Evolutionary conservation across 257 asterid genomes (phyloP).

Genomic region (Nicotiana paniculata): DNA sequence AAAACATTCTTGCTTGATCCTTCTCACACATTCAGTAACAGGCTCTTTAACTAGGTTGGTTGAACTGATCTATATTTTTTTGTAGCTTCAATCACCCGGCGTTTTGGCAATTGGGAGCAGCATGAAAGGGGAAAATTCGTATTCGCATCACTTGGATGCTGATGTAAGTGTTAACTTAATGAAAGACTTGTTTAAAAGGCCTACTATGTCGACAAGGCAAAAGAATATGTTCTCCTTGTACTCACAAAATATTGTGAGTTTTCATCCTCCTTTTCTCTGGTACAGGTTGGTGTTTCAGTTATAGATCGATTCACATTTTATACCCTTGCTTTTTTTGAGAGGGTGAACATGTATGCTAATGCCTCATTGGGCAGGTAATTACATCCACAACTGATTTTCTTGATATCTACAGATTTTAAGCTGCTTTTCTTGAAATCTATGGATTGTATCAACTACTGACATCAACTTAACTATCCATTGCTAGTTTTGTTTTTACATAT

Average conservation of each 20-base stretch:
- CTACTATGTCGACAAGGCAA: not conserved
- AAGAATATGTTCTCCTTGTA: slow-evolving; percentile 1
- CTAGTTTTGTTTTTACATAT: not conserved
- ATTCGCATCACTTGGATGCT: slow-evolving; percentile 89
- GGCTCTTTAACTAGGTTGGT: not conserved
- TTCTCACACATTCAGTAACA: not conserved
- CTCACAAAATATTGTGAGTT: not conserved
- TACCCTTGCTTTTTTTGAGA: slow-evolving; percentile 97
- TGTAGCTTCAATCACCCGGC: slow-evolving; percentile 95
- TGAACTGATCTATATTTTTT: slow-evolving; percentile 12
- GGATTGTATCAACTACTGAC: not conserved
- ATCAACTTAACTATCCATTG: not conserved
- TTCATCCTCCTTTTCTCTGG: slow-evolving; percentile 17
- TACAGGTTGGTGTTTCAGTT: slow-evolving; percentile 95
- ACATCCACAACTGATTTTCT: not conserved
- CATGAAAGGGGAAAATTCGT: slow-evolving; percentile 95
- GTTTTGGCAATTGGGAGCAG: slow-evolving; percentile 98
- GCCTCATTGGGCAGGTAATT: slow-evolving; percentile 86
- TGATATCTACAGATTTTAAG: not conserved
- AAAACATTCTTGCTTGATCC: not conserved
- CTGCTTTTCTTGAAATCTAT: not conserved
- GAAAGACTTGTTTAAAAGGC: not conserved
- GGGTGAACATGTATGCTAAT: slow-evolving; percentile 84
- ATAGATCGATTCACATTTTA: slow-evolving; percentile 91
- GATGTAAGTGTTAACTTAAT: slow-evolving; percentile 53